These are phyloP conservation scores for Gremmenia infestans DNA, from an alignment of 2,329 filamentous ascomycete genomes.

Conservation along the genomic window DNA sequence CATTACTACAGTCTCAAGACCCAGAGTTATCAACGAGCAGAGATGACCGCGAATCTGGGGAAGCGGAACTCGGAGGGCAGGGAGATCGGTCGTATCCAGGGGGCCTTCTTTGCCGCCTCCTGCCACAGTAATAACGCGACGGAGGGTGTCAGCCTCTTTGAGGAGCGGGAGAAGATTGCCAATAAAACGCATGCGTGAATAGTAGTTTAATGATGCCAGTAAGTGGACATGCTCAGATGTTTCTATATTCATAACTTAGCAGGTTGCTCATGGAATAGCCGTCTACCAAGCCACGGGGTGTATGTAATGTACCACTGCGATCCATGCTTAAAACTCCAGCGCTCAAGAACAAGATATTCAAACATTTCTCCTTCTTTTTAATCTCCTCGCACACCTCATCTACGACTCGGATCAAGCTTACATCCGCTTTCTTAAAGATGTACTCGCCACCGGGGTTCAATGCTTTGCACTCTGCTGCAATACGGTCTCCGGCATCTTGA, in stretches of 20 bases:
- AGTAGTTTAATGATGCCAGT: conserved; percentile 46
- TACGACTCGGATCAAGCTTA: conserved; percentile 44
- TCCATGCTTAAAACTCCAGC: conserved; percentile 31
- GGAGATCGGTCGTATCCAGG: conserved; percentile 19
- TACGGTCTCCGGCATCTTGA: conserved; percentile 29
- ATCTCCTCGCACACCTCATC: conserved; percentile 44
- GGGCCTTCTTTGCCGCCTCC: conserved; percentile 17
- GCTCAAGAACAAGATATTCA: conserved; percentile 45
- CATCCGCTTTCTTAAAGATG: conserved; percentile 43
- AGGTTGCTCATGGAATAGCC: neutral
- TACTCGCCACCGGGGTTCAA: conserved; percentile 41
- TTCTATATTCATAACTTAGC: conserved; percentile 32
- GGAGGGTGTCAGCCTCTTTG: conserved; percentile 34
- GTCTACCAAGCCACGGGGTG: neutral
- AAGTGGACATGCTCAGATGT: conserved; percentile 51
- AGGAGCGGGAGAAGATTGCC: conserved; percentile 53
- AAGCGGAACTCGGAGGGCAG: conserved; percentile 11
- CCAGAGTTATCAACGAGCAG: conserved; percentile 14
- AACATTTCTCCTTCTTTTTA: conserved; percentile 34
- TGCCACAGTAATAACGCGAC: conserved; percentile 44
- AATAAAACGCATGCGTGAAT: conserved; percentile 52
- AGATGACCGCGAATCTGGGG: conserved; percentile 13
- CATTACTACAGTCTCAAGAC: conserved; percentile 16
- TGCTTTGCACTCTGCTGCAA: conserved; percentile 35
- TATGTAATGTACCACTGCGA: conserved; percentile 19